Conservation (phyloP, 257 asterid genomes). For the Salvia rosmarinus region DNA sequence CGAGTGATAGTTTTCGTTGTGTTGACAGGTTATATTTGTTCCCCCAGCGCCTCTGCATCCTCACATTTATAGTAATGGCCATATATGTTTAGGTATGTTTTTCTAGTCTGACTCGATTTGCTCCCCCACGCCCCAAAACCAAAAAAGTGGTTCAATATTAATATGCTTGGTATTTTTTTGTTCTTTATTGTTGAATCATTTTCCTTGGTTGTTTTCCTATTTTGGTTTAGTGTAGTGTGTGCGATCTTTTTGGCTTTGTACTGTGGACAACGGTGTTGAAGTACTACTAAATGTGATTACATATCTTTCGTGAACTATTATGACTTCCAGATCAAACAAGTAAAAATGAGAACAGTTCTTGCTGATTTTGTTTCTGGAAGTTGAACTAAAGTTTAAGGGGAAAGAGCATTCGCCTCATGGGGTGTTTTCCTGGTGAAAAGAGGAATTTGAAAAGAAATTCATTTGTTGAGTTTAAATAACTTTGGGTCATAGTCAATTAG, state of each 20-base stretch:
- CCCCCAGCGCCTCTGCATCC: conserved; percentile 89
- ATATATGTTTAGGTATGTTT: conserved; percentile 80
- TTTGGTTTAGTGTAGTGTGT: conserved; percentile 1
- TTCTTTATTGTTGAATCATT: neutral
- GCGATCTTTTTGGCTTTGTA: neutral
- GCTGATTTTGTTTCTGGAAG: neutral
- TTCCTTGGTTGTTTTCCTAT: neutral
- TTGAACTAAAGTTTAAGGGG: conserved; percentile 21
- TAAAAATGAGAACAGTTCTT: neutral
- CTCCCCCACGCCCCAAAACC: neutral
- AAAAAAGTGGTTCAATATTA: neutral
- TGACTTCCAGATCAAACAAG: neutral
- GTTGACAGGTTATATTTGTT: conserved; percentile 63
- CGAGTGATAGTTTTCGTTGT: neutral
- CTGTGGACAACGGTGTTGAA: neutral
- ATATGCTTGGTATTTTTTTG: neutral
- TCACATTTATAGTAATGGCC: conserved; percentile 92
- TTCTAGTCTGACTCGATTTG: neutral
- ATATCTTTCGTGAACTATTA: neutral
- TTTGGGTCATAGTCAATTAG: neutral
- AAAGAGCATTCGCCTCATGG: neutral
- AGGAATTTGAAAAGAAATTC: neutral
- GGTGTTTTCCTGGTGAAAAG: conserved; percentile 2
- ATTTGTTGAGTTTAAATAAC: neutral
- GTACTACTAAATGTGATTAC: neutral